Evolutionary conservation across 345 rosid genomes (phyloP), one percentile per base, ranked within the genome.

Genomic region (Lumnitzera littorea): DNA sequence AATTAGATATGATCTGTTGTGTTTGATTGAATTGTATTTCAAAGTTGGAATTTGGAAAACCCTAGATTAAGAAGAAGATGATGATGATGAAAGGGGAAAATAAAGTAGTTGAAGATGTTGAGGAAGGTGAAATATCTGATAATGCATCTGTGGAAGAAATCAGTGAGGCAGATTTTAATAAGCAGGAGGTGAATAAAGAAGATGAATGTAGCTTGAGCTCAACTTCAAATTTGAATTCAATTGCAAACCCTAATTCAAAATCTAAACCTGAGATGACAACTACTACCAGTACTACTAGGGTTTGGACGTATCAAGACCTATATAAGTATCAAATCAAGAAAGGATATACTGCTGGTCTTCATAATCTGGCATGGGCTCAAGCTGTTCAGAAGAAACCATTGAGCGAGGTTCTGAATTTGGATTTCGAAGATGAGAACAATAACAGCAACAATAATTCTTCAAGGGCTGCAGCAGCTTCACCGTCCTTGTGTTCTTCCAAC

Each of bases 331-430:
- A 86, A 59, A 50, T 54, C 61, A 77, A 67, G 14, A 77, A 87
- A 4, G 84, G 94, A 2, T 79, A 79, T 15, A 62, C 83, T 4
- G 66, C 96, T 46, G 87, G 96, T 55, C 61, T 92, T 63, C 69
- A 80, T 62, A 84, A 84, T 70, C 78, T 86, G 31, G 99, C 99
- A 2, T 95, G 99, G 99, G 97, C 99, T 12, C 95, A 81, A 67
- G 97, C 97, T 3, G 99, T 91, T 53, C 89, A 88, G 88, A 91
- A 91, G 60, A 91, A 84, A 69, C 89, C 96, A 14, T 69, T 84
- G 24, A 79, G 65, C 57, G 90, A 82, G 57, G 65, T 81, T 50
- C 60, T 90, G 63, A 84, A 81, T 31, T 66, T 72, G 51, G 97
- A 81, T 13, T 68, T 69, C 2, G 79, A 78, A 11, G 81, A 77